Evolutionary conservation across 179 eudicot genomes (phyloP).

Genomic region (Beta lomatogona): DNA sequence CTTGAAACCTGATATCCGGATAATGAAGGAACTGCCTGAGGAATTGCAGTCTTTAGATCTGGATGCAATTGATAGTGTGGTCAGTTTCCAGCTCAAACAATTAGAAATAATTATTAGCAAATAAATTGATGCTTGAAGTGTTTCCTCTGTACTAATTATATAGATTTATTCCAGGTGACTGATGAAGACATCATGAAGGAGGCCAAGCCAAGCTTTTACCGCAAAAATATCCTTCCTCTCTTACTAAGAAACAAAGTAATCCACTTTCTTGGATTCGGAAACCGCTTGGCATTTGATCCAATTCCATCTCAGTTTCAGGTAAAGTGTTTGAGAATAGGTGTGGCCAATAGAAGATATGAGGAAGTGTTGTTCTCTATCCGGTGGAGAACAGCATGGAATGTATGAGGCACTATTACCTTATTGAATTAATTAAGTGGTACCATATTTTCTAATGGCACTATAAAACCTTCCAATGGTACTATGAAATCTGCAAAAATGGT

Average conservation of each 20-base stretch:
- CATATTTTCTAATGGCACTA: too few species aligned
- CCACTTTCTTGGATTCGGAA: conserved; percentile 96
- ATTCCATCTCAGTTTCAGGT: conserved; percentile 91
- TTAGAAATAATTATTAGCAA: background rate
- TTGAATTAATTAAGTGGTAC: too few species aligned
- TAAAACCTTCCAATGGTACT: too few species aligned
- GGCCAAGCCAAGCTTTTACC: conserved; percentile 92
- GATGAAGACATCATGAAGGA: conserved; percentile 92
- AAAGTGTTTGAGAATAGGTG: conserved; percentile 22
- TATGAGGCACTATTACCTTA: too few species aligned
- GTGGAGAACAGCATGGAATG: too few species aligned
- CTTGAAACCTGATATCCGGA: conserved; percentile 83
- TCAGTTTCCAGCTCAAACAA: conserved; percentile 42
- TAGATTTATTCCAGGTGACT: conserved; percentile 56
- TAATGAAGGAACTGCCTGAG: conserved; percentile 84
- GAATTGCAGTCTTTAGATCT: conserved; percentile 81
- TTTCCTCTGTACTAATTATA: conserved; percentile 15
- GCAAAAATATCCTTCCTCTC: conserved; percentile 81
- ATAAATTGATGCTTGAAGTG: conserved; percentile 13
- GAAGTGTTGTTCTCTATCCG: too few species aligned
- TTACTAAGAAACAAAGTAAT: conserved; percentile 71
- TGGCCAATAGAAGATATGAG: too few species aligned
- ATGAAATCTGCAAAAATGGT: too few species aligned
- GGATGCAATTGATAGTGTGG: conserved; percentile 97
- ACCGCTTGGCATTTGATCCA: conserved; percentile 92